Percentiles rank a stretch among this genome's conserved stretches.
Conservation (phyloP, 495 filamentous ascomycete genomes). For the Neohortaea acidophila region DNA sequence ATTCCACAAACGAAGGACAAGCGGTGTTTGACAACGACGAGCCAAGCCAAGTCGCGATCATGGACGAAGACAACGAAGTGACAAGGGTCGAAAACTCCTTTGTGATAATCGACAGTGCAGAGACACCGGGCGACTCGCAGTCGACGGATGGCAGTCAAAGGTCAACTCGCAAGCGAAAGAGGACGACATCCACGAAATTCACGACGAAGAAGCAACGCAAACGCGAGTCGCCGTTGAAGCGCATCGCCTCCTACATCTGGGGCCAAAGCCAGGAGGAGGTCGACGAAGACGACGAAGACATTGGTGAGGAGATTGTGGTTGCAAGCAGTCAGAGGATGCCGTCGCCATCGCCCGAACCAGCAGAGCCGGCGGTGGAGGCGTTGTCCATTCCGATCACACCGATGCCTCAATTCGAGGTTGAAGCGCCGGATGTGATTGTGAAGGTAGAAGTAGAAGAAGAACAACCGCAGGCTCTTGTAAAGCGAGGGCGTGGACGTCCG, state of each 20-base stretch:
- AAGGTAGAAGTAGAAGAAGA: background rate
- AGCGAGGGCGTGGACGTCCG: constrained; percentile 7
- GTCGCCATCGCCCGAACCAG: background rate
- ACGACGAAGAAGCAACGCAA: constrained; percentile 18
- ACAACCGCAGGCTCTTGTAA: background rate
- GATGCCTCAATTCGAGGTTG: no score
- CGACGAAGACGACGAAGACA: constrained; percentile 17
- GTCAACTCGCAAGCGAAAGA: constrained; percentile 17
- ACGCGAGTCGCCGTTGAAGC: constrained; percentile 12
- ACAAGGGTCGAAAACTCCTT: constrained; percentile 13
- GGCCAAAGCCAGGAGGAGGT: constrained; percentile 7
- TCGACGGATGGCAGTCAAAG: background rate
- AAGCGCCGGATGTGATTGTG: background rate
- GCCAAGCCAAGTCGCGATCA: no score
- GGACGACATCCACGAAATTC: background rate
- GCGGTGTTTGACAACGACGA: no score
- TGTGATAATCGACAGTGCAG: background rate
- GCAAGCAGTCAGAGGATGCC: constrained; percentile 6
- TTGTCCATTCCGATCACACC: no score
- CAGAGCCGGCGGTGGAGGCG: background rate
- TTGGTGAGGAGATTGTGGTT: constrained; percentile 22
- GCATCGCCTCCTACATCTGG: constrained; percentile 9
- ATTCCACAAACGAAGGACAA: no score
- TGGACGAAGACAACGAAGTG: constrained; percentile 1
- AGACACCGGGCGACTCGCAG: background rate